phyloP scores from a whole-genome alignment of 345 rosid genomes.

The Lagerstroemia speciosa region DNA sequence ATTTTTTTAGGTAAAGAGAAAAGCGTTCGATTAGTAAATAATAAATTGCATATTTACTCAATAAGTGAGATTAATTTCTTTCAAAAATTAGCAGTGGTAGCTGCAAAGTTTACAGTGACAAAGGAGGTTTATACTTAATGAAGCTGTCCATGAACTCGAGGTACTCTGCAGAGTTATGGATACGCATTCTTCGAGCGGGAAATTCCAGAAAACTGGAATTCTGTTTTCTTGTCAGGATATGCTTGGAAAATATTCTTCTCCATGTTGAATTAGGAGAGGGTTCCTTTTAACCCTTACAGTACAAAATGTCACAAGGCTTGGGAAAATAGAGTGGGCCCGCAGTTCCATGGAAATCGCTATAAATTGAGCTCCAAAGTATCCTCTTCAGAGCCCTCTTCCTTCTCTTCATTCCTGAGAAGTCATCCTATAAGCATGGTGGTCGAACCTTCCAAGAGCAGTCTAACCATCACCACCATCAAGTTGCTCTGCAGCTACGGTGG shows the following conservation, averaged over 20 bases:
- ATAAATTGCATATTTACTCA: no score
- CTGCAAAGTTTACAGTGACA: no score
- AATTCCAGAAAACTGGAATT: background rate
- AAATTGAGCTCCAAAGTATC: background rate
- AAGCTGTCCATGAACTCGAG: background rate
- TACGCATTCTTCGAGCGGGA: background rate
- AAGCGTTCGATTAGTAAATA: no score
- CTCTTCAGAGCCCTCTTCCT: background rate
- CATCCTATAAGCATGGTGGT: background rate
- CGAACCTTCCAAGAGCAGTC: conserved; percentile 31
- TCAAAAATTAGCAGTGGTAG: background rate
- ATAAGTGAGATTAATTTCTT: no score
- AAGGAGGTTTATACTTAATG: no score
- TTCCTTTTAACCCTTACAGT: no score
- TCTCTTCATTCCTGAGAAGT: background rate
- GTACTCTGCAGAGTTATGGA: background rate
- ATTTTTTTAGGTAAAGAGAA: no score
- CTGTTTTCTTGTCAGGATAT: background rate
- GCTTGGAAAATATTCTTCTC: background rate
- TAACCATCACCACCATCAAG: conserved; percentile 30
- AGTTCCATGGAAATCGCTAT: background rate
- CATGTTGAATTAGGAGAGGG: background rate
- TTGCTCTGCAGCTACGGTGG: conserved; percentile 92
- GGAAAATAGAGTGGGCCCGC: background rate
- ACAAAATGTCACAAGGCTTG: background rate